phyloP scores from a whole-genome alignment of 2,329 filamentous ascomycete species.

The Nothopassalora personata region DNA sequence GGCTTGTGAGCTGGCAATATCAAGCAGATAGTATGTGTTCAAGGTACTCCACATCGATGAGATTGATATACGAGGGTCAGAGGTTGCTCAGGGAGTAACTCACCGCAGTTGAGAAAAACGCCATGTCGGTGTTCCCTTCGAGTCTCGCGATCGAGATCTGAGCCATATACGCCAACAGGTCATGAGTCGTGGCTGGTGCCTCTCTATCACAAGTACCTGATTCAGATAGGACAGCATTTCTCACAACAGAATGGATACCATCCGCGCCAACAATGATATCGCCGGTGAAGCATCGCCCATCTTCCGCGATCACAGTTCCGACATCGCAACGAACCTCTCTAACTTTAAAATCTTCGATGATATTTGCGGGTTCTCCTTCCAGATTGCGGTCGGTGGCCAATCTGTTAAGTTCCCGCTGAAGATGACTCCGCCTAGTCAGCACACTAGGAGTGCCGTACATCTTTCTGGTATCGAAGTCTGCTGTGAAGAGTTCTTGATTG shows the following conservation, averaged over 20 bases:
- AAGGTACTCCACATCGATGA: no score
- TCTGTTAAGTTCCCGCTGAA: slow-evolving; percentile 6
- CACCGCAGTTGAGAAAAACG: slow-evolving; percentile 2
- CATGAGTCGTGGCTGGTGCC: slow-evolving; percentile 7
- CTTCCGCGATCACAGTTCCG: not conserved
- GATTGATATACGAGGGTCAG: no score
- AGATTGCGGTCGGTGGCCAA: slow-evolving; percentile 8
- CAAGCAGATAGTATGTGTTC: no score
- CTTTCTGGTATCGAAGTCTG: slow-evolving; percentile 10
- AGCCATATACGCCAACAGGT: slow-evolving; percentile 12
- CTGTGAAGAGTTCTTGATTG: slow-evolving; percentile 3
- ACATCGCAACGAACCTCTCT: slow-evolving; percentile 1
- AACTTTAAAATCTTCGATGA: slow-evolving; percentile 4
- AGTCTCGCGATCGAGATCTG: slow-evolving; percentile 5
- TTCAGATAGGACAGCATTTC: slow-evolving; percentile 7
- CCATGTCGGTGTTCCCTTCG: not conserved
- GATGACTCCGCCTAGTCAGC: slow-evolving; percentile 6
- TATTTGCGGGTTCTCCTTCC: slow-evolving; percentile 3
- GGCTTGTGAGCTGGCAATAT: no score
- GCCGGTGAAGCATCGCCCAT: slow-evolving; percentile 3
- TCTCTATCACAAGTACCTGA: not conserved
- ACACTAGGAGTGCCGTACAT: slow-evolving; percentile 6
- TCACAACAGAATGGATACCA: slow-evolving; percentile 11
- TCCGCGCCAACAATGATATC: slow-evolving; percentile 13
- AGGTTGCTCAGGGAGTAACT: no score